A percentile compares a stretch with the other conserved stretches of the same genome.
These are phyloP conservation scores for Bromus sterilis DNA, from an alignment of 176 grass and related monocot species.

Conservation along the genomic window DNA sequence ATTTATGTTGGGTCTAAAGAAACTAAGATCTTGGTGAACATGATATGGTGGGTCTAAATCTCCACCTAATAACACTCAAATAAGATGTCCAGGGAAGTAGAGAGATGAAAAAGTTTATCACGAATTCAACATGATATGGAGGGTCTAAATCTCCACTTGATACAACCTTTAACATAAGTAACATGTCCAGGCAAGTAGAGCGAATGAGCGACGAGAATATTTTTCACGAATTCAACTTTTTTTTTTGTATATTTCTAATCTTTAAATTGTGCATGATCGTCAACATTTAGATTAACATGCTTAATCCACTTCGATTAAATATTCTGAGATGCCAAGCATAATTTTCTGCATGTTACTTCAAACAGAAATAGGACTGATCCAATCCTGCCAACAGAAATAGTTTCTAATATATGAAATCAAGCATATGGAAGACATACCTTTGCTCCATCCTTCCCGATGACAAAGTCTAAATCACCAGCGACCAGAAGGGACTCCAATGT, in stretches of 20 bases:
- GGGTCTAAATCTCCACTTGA: not conserved
- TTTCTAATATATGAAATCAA: not conserved
- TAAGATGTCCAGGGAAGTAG: not conserved
- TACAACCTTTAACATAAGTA: not conserved
- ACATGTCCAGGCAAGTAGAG: not conserved
- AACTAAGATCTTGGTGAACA: not conserved
- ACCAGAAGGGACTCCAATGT: slow-evolving; percentile 76
- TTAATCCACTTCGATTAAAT: not conserved
- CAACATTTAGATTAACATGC: not conserved
- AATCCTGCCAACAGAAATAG: not conserved
- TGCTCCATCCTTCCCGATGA: slow-evolving; percentile 44
- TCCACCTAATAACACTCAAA: not conserved
- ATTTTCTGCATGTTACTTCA: too few species aligned
- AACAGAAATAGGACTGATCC: not conserved
- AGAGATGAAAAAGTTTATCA: not conserved
- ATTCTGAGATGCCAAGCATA: not conserved
- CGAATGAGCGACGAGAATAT: not conserved
- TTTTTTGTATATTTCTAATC: not conserved
- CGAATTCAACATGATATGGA: not conserved
- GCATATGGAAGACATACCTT: slow-evolving; percentile 40
- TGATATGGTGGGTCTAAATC: not conserved
- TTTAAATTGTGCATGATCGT: not conserved
- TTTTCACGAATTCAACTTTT: not conserved
- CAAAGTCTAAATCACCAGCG: slow-evolving; percentile 45
- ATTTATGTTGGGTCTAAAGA: not conserved